Conservation (phyloP, 2,329 filamentous ascomycete species). For the Phyllosticta capitalensis region DNA sequence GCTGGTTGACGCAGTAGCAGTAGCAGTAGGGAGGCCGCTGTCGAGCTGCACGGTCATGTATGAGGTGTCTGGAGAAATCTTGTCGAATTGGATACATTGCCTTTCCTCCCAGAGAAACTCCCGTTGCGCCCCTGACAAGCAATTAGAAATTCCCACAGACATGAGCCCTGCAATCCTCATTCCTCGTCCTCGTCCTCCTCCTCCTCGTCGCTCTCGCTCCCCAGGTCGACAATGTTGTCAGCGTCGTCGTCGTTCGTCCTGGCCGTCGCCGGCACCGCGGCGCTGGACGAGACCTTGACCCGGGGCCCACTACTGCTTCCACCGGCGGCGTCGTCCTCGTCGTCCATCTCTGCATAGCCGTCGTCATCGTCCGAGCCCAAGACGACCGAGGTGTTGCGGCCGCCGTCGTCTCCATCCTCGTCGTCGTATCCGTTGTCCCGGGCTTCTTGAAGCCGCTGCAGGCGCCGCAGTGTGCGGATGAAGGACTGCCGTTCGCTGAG, state of each 20-base stretch:
- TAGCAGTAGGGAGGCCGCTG: no score
- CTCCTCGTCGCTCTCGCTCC: slow-evolving; percentile 1
- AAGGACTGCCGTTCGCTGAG: slow-evolving; percentile 24
- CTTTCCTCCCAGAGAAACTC: not conserved
- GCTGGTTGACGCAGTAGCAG: no score
- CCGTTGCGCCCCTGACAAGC: not conserved
- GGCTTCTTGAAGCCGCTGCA: slow-evolving; percentile 21
- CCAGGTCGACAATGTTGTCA: slow-evolving; percentile 4
- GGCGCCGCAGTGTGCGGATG: slow-evolving; percentile 28
- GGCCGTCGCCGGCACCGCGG: not conserved
- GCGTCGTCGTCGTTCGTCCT: not conserved
- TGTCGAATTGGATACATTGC: not conserved
- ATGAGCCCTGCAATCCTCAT: not conserved
- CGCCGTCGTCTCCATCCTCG: slow-evolving; percentile 18
- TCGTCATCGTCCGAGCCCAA: not conserved
- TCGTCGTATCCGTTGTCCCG: slow-evolving; percentile 18
- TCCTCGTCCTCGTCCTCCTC: not conserved
- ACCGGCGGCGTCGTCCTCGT: not conserved
- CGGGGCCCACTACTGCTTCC: not conserved
- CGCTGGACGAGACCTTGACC: not conserved
- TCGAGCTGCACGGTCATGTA: no score
- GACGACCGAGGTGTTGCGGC: not conserved
- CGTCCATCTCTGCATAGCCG: slow-evolving; percentile 2
- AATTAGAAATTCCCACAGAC: not conserved
- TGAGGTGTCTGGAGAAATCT: not conserved